A percentile compares a stretch with the other conserved stretches of the same genome.
These are phyloP conservation scores for Hirsutella rhossiliensis DNA, from an alignment of 2,329 filamentous ascomycete genomes.

Conservation along the genomic window DNA sequence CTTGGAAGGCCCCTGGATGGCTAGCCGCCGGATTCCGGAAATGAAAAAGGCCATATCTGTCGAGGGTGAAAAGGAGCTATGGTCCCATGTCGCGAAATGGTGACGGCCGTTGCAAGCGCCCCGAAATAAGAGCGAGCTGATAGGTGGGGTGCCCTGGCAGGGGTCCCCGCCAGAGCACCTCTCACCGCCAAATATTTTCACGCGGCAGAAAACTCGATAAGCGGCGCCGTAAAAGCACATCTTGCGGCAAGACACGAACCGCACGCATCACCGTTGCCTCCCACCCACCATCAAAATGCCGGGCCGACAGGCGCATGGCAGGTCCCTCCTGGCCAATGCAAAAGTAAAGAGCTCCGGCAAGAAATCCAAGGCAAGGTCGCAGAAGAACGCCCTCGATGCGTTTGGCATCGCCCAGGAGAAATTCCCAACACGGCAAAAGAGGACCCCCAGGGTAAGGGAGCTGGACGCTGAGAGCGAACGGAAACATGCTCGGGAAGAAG, in stretches of 20 bases:
- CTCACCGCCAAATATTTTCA: conserved; percentile 19
- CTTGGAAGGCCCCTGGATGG: conserved; percentile 24
- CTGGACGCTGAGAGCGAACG: conserved; percentile 34
- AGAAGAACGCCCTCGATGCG: conserved; percentile 41
- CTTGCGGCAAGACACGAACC: not conserved
- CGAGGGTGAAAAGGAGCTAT: not conserved
- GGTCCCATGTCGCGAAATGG: not conserved
- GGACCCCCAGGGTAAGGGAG: conserved; percentile 37
- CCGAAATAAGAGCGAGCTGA: conserved; percentile 12
- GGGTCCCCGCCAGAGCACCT: conserved; percentile 14
- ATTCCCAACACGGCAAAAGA: conserved; percentile 33
- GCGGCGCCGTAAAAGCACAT: conserved; percentile 1
- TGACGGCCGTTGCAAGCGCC: not conserved
- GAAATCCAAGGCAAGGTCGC: conserved; percentile 35
- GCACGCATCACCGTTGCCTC: not conserved
- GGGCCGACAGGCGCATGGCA: conserved; percentile 46
- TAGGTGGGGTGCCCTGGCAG: conserved; percentile 13
- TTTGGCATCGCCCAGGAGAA: conserved; percentile 45
- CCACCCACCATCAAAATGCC: conserved; percentile 29
- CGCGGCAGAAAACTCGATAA: conserved; percentile 16
- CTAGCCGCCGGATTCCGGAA: conserved; percentile 28
- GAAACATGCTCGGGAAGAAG: conserved; percentile 31
- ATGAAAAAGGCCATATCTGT: conserved; percentile 29
- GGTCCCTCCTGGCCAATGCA: conserved; percentile 31
- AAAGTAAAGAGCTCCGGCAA: conserved; percentile 21